These are phyloP conservation scores for Rhizopus delemar DNA, from an alignment of 371 early-diverging fungal species.

Conservation along the genomic window DNA sequence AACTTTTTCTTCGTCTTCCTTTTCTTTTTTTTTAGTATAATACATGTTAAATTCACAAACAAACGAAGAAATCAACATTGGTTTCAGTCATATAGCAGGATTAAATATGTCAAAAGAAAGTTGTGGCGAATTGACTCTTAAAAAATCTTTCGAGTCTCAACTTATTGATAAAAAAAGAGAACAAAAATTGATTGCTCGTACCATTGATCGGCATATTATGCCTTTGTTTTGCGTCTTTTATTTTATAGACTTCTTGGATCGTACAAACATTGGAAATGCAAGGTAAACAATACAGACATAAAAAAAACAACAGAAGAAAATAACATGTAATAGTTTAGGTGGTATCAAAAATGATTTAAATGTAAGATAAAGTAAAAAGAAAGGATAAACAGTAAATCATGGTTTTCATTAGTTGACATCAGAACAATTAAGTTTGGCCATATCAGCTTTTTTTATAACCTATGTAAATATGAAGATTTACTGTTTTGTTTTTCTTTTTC, in stretches of 20 bases:
- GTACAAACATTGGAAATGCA: constrained; percentile 52
- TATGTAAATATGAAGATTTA: constrained; percentile 29
- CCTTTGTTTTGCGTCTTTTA: constrained; percentile 51
- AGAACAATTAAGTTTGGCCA: constrained; percentile 27
- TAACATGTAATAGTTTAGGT: constrained; percentile 23
- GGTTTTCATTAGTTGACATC: constrained; percentile 29
- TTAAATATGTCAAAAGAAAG: not conserved
- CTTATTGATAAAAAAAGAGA: constrained; percentile 21
- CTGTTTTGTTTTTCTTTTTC: not conserved
- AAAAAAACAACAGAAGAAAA: not conserved
- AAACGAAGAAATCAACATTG: too few relatives aligned
- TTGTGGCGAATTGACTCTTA: not conserved
- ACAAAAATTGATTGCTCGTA: constrained; percentile 28
- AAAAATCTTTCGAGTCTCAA: not conserved
- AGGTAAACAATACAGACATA: constrained; percentile 20
- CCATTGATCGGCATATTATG: constrained; percentile 44
- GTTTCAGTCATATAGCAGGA: too few relatives aligned
- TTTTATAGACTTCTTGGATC: constrained; percentile 48
- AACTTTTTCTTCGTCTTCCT: too few relatives aligned
- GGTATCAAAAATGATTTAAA: constrained; percentile 26
- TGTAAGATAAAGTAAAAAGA: constrained; percentile 12
- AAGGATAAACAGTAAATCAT: not conserved
- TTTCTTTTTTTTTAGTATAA: too few relatives aligned
- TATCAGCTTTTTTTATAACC: constrained; percentile 45
- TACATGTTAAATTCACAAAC: too few relatives aligned